Base-by-base conservation (phyloP, 78 protist genomes). In the Ministeria vibrans region DNA sequence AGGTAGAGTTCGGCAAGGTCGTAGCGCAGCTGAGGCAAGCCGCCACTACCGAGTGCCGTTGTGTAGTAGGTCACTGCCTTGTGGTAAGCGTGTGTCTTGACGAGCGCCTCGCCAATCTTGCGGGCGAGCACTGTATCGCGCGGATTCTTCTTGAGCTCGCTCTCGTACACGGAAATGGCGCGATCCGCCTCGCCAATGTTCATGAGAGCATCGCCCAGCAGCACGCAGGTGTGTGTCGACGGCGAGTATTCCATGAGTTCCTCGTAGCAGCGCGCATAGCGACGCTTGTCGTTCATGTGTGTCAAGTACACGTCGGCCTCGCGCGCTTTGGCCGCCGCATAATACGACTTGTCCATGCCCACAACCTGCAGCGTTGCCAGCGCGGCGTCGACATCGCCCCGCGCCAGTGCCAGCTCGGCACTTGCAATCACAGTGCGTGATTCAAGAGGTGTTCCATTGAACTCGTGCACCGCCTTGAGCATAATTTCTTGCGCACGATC, bases 151-250 rank as follows among this genome's bases (percentile, higher is more conserved):
- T 39, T 43, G 38, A 83, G 75, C 13, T 89, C 94, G 6, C 4
- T 2, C 59, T 83, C 86, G 74, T 77, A 88, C 23, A 77, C 77
- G 32, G 15, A 15, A 70, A 87, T 80, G 64, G 94, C 90, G 61
- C 45, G 32, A n/a, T 85, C 84, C 18, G 87, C 87, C 70, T 88
- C 68, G 38, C 59, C 78, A 7, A 90, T 68, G 55, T 41, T 0
- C 83, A 83, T 75, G 86, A 77, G 83, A 7, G 94, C 94, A 30
- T 91, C 94, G 44, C 85, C 94, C 22, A 87, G 84, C 78, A 75
- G 23, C 45, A 81, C 2, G 77, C 43, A 59, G 30, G 87, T 11
- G 9, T 66, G 77, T n/a, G 38, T 34, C 18, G 81, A 45, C 13
- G 83, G 83, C 23, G 0, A 23, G n/a, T 0, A 39, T 30, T 43